Evolutionary conservation across 225 moss, liverwort and hornwort species (phyloP).

Genomic region (Ulota crispa): DNA sequence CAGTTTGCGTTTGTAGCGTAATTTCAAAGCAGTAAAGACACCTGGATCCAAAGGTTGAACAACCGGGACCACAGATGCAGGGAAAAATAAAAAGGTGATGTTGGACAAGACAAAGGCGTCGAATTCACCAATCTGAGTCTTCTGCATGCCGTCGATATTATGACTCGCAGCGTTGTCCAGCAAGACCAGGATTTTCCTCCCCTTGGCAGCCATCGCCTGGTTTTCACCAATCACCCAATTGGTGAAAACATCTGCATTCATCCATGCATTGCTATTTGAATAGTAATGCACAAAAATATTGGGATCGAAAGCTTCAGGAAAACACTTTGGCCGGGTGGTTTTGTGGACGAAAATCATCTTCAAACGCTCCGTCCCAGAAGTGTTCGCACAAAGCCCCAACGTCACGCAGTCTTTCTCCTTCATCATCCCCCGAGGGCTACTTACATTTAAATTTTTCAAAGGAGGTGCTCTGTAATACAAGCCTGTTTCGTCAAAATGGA

Average conservation of each 20-base stretch:
- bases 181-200: slow-evolving; percentile 17
- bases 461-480: slow-evolving; percentile 27
- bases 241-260: slow-evolving; percentile 16
- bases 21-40: slow-evolving; percentile 10
- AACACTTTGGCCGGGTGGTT: slow-evolving; percentile 6
- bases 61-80: neutral
- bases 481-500: slow-evolving; percentile 24
- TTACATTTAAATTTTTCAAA: neutral
- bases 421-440: neutral
- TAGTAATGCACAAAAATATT: slow-evolving; percentile 19
- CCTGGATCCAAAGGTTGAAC: slow-evolving; percentile 25
- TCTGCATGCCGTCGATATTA: slow-evolving; percentile 21
- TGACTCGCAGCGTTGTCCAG: slow-evolving; percentile 23
- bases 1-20: slow-evolving; percentile 20
- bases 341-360: slow-evolving; percentile 27
- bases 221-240: slow-evolving; percentile 24
- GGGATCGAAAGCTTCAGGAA: slow-evolving; percentile 22
- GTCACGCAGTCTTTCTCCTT: slow-evolving; percentile 17
- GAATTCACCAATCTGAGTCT: slow-evolving; percentile 19
- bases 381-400: slow-evolving; percentile 21
- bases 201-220: slow-evolving; percentile 13
- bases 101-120: slow-evolving; percentile 14
- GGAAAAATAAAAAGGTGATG: slow-evolving; percentile 18
- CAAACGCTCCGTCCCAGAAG: slow-evolving; percentile 17
- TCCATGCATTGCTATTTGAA: slow-evolving; percentile 13